Percentiles rank a stretch among this genome's conserved stretches.
Conservation (phyloP, 768 basidiomycete species). For the Pleurotus djamor region DNA sequence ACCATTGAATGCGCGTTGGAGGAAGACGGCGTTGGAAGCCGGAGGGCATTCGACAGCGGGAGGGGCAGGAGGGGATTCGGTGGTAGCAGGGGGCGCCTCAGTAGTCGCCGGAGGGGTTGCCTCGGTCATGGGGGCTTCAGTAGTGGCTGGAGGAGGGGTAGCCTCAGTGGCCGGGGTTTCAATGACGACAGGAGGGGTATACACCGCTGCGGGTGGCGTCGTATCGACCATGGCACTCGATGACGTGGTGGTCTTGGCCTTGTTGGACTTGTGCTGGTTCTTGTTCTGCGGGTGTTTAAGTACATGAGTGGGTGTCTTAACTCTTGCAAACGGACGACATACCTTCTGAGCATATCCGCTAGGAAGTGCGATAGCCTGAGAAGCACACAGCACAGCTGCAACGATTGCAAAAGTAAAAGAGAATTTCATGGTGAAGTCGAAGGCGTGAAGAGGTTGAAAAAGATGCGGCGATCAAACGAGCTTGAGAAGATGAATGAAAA, state of each 20-base stretch:
- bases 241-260: no score
- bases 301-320: no score
- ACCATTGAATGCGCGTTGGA: constrained; percentile 3
- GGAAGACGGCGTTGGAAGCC: not conserved
- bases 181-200: not conserved
- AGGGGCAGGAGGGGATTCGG: not conserved
- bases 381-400: constrained; percentile 1
- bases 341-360: not conserved
- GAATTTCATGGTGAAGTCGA: not conserved
- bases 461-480: not conserved
- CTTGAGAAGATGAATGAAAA: not conserved
- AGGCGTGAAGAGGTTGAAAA: no score
- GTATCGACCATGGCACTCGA: no score
- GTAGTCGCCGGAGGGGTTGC: not conserved
- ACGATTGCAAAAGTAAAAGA: not conserved
- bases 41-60: not conserved
- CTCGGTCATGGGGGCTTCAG: not conserved
- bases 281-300: no score
- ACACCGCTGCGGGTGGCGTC: not conserved
- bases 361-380: not conserved
- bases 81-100: not conserved
- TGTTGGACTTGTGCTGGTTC: no score
- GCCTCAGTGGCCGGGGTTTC: not conserved
- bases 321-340: not conserved
- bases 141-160: not conserved